A percentile compares a stretch with the other conserved stretches of the same genome.
Evolutionary conservation across 345 rosid species (phyloP).

Genomic region (Populus davidiana): DNA sequence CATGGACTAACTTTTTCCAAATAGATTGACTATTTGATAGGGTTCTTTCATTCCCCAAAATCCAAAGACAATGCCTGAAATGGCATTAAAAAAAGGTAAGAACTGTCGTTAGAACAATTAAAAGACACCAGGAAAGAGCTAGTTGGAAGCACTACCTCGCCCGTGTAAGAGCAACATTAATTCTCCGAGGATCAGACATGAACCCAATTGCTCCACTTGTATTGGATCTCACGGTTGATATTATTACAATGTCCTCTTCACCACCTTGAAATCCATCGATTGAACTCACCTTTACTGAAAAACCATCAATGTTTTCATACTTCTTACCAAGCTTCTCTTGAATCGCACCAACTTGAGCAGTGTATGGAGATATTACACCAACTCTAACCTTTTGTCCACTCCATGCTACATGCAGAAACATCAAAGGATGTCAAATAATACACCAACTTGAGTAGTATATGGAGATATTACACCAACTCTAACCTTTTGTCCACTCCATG

Average conservation of each 20-base stretch:
- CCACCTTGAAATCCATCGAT: constrained; percentile 12
- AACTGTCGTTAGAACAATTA: not conserved
- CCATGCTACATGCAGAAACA: constrained; percentile 3
- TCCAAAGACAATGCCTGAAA: constrained; percentile 51
- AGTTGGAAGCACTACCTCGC: constrained; percentile 3
- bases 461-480: constrained; percentile 24
- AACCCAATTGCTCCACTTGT: constrained; percentile 12
- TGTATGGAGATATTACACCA: constrained; percentile 23
- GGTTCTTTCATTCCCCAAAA: constrained; percentile 46
- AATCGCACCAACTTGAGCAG: constrained; percentile 15
- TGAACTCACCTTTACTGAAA: constrained; percentile 20
- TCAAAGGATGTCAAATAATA: too few relatives aligned
- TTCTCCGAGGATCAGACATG: constrained; percentile 8
- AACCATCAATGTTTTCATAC: constrained; percentile 5
- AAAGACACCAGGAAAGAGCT: not conserved
- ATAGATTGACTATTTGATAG: constrained; percentile 30
- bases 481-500: constrained; percentile 7
- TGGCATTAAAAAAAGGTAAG: not conserved
- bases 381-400: not conserved
- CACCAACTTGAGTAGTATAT: constrained; percentile 14
- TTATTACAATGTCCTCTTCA: constrained; percentile 14
- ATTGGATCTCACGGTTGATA: constrained; percentile 24
- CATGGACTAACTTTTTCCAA: constrained; percentile 35
- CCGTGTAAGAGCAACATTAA: constrained; percentile 21
- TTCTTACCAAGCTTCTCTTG: constrained; percentile 1